phyloP scores from a whole-genome alignment of 345 rosid species.

The Excoecaria cochinchinensis region DNA sequence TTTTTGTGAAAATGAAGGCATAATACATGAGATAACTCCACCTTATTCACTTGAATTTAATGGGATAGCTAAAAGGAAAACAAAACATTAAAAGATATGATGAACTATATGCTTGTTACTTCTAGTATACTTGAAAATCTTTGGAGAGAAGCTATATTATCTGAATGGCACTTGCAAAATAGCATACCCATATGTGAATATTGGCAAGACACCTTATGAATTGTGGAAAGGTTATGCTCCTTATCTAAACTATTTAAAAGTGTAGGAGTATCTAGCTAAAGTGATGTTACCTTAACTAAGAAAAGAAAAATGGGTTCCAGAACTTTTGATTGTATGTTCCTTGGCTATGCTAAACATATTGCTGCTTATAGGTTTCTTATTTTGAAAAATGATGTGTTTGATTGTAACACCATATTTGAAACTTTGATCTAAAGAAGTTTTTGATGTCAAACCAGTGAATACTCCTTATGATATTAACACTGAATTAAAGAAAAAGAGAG shows the following conservation, averaged over 20 bases:
- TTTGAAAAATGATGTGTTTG: background rate
- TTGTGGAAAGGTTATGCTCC: background rate
- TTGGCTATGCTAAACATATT: background rate
- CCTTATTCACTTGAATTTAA: background rate
- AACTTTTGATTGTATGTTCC: background rate
- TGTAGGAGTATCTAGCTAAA: too few relatives aligned
- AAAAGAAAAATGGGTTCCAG: background rate
- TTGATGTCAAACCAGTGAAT: background rate
- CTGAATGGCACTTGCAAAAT: background rate
- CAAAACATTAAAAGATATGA: background rate
- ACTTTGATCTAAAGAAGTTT: background rate
- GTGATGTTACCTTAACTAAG: background rate
- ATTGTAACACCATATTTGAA: background rate
- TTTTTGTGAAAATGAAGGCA: background rate
- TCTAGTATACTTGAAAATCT: background rate
- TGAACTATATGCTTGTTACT: background rate
- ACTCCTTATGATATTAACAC: background rate
- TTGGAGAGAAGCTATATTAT: background rate
- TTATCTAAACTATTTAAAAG: too few relatives aligned
- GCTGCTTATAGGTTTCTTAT: background rate
- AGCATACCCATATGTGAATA: background rate
- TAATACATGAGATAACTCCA: too few relatives aligned
- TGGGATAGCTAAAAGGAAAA: background rate
- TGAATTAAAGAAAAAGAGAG: background rate
- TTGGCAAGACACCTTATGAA: too few relatives aligned